These are phyloP conservation scores for Barnettozyma sp. DNA, from an alignment of 805 yeast species.

Conservation along the genomic window DNA sequence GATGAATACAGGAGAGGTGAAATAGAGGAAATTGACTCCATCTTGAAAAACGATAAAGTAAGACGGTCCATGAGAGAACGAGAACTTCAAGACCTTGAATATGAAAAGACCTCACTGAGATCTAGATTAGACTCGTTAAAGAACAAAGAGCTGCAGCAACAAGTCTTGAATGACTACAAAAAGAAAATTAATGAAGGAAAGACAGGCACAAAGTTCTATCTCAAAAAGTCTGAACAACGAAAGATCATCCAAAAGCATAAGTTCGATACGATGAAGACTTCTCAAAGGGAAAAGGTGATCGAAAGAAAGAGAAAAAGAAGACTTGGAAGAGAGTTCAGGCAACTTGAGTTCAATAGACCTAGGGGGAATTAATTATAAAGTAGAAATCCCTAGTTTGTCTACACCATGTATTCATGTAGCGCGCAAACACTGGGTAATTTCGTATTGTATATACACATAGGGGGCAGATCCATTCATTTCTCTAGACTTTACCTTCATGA, in stretches of 20 bases:
- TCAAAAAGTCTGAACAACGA: conserved; percentile 65
- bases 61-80: conserved; percentile 32
- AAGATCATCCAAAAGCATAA: conserved; percentile 72
- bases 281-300: conserved; percentile 73
- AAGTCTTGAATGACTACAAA: conserved; percentile 53
- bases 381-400: background rate
- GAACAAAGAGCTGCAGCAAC: conserved; percentile 66
- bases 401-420: too few relatives aligned
- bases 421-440: too few relatives aligned
- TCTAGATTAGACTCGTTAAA: conserved; percentile 63
- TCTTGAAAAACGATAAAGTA: conserved; percentile 49
- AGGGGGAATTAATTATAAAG: conserved; percentile 11
- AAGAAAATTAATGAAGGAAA: conserved; percentile 37
- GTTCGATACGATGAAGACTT: conserved; percentile 64
- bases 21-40: conserved; percentile 47
- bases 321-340: conserved; percentile 70
- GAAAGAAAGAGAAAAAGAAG: conserved; percentile 84
- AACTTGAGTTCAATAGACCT: conserved; percentile 35
- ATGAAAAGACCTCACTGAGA: conserved; percentile 53
- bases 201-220: conserved; percentile 44
- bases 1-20: conserved; percentile 82
- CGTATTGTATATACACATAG: too few relatives aligned
- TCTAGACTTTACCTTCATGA: conserved; percentile 33
- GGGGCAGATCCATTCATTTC: too few relatives aligned
- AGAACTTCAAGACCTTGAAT: conserved; percentile 48